phyloP scores from a whole-genome alignment of 768 basidiomycete genomes.

The Cystobasidium ongulense region DNA sequence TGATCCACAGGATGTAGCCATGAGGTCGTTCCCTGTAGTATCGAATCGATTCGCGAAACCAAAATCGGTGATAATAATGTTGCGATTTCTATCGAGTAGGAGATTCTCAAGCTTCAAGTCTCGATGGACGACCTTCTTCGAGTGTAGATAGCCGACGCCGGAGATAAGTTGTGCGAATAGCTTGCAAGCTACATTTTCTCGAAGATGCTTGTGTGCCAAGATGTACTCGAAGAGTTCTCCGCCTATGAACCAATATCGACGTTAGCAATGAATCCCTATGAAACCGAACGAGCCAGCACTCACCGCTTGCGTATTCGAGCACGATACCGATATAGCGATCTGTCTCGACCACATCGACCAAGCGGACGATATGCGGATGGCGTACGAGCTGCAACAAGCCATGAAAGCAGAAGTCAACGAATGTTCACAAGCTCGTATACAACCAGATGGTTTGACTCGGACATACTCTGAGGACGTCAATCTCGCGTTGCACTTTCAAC shows the following conservation, averaged over 20 bases:
- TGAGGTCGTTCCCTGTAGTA: conserved; percentile 82
- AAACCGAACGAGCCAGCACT: conserved; percentile 30
- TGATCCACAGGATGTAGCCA: conserved; percentile 95
- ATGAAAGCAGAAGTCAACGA: too few species aligned
- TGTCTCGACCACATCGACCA: conserved; percentile 98
- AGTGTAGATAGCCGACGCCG: conserved; percentile 96
- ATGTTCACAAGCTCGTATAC: not conserved
- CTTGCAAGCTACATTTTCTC: conserved; percentile 85
- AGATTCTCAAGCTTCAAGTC: conserved; percentile 98
- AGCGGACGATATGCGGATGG: conserved; percentile 94
- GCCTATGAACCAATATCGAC: too few species aligned
- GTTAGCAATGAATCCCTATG: not conserved
- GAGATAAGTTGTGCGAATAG: conserved; percentile 97
- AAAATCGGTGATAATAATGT: conserved; percentile 99
- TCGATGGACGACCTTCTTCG: conserved; percentile 98
- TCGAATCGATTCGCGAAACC: conserved; percentile 98
- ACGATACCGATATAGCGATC: conserved; percentile 99
- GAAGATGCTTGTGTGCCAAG: conserved; percentile 89
- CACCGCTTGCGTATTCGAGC: conserved; percentile 90
- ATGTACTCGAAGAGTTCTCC: conserved; percentile 99
- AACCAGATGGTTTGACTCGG: not conserved
- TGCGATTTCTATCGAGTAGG: conserved; percentile 89
- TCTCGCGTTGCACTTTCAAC: conserved; percentile 95
- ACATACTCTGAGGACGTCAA: conserved; percentile 86
- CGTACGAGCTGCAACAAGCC: conserved; percentile 73